phyloP scores from a whole-genome alignment of 2,329 filamentous ascomycete genomes.

The Claviceps fusiformis region DNA sequence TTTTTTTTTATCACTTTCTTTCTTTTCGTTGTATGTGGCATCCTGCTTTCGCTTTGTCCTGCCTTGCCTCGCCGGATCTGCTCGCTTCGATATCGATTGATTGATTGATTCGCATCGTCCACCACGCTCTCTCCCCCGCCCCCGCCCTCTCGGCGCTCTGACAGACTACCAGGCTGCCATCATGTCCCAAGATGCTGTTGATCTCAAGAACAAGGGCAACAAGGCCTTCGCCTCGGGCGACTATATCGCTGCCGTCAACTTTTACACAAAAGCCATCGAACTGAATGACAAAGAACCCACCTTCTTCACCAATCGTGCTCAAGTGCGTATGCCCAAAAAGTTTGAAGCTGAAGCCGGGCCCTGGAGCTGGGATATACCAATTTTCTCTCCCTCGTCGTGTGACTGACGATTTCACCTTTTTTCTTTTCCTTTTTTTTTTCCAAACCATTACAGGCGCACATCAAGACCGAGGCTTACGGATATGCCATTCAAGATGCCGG shows the following conservation, averaged over 20 bases:
- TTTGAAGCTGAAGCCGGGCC: not conserved
- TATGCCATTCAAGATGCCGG: slow-evolving; percentile 85
- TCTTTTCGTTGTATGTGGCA: not conserved
- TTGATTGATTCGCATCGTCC: not conserved
- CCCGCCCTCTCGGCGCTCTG: slow-evolving; percentile 1
- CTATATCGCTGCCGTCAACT: slow-evolving; percentile 68
- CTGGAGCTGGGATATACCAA: slow-evolving; percentile 6
- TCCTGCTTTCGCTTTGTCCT: not conserved
- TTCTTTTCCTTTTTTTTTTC: too few relatives aligned
- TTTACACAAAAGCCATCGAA: slow-evolving; percentile 79
- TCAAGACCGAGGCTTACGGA: slow-evolving; percentile 90
- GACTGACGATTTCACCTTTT: slow-evolving; percentile 28
- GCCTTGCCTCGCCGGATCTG: not conserved
- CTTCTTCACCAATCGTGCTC: slow-evolving; percentile 88
- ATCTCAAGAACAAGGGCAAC: slow-evolving; percentile 88
- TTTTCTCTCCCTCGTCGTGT: slow-evolving; percentile 22
- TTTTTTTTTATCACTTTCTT: not conserved
- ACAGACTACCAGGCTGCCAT: slow-evolving; percentile 5
- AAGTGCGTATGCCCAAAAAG: slow-evolving; percentile 44
- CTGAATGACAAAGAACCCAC: slow-evolving; percentile 71
- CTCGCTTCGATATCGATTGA: not conserved
- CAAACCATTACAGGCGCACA: slow-evolving; percentile 53
- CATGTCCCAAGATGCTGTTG: slow-evolving; percentile 54
- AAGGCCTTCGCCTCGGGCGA: slow-evolving; percentile 81
- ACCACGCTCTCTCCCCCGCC: slow-evolving; percentile 2